Evolutionary conservation across 1,284 basidiomycete genomes (phyloP).

Genomic region (Retiboletus flavoniger): DNA sequence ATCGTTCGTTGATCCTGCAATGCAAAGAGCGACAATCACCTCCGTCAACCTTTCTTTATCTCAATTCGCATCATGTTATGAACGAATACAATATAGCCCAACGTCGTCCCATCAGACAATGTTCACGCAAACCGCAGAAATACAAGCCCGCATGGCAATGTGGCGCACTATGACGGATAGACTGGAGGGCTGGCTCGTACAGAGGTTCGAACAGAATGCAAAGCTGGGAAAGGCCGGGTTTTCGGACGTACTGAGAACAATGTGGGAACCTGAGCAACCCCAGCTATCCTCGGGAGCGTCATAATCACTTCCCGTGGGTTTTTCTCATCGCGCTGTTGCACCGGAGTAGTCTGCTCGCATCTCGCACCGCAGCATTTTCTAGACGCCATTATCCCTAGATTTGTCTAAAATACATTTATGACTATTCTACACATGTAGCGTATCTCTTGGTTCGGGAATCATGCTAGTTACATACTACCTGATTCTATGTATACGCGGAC

Average conservation of each 20-base stretch:
- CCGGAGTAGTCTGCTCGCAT: conserved; percentile 6
- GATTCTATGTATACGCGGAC: not conserved
- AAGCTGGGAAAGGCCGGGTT: conserved; percentile 83
- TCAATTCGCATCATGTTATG: conserved; percentile 86
- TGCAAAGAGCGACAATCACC: conserved; percentile 76
- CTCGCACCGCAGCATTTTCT: conserved; percentile 16
- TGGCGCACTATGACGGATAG: conserved; percentile 78
- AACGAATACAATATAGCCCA: conserved; percentile 85
- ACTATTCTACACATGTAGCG: conserved; percentile 29
- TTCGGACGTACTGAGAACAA: conserved; percentile 75
- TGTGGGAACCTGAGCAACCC: conserved; percentile 62
- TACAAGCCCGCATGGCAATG: conserved; percentile 73
- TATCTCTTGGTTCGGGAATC: conserved; percentile 11
- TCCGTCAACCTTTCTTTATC: conserved; percentile 89
- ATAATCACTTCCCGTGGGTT: conserved; percentile 9
- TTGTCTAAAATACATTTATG: conserved; percentile 32
- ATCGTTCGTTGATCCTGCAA: conserved; percentile 83
- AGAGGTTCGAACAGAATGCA: conserved; percentile 87
- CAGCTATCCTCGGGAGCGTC: conserved; percentile 29
- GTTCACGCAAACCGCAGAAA: conserved; percentile 82
- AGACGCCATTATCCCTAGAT: conserved; percentile 24
- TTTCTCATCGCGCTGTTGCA: conserved; percentile 2
- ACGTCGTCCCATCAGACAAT: conserved; percentile 56
- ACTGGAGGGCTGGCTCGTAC: conserved; percentile 79
- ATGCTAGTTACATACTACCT: not conserved